Percentiles rank a stretch among this genome's conserved stretches.
These are phyloP conservation scores for Albophoma yamanashiensis DNA, from an alignment of 2,329 filamentous ascomycete genomes.

Conservation along the genomic window DNA sequence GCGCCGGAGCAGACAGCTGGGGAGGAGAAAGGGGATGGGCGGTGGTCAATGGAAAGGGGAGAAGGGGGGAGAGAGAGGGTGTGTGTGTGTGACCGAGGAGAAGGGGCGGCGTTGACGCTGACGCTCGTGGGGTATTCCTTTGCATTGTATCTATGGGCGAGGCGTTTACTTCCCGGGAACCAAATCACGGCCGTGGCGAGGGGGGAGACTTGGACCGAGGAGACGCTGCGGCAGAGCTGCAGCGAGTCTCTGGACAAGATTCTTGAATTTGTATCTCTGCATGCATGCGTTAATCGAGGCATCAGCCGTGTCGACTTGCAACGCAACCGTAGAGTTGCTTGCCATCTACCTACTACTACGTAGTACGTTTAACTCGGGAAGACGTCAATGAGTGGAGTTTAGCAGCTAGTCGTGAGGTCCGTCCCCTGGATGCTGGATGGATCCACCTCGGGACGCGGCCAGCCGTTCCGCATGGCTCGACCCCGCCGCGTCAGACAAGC, in stretches of 20 bases:
- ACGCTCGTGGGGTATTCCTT: not conserved
- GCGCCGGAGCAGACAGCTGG: not conserved
- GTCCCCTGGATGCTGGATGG: not conserved
- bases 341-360: too few species aligned
- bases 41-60: not conserved
- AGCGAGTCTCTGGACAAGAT: not conserved
- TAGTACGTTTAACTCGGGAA: too few species aligned
- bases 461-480: not conserved
- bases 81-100: not conserved
- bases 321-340: too few species aligned
- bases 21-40: not conserved
- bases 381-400: too few species aligned
- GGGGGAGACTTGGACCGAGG: not conserved
- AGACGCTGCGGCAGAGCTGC: not conserved
- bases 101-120: not conserved
- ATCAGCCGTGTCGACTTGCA: not conserved
- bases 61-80: not conserved
- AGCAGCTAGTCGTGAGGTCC: not conserved
- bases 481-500: not conserved
- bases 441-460: not conserved
- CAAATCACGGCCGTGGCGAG: not conserved
- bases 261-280: not conserved
- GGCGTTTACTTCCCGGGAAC: not conserved
- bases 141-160: conserved; percentile 1
- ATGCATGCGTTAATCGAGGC: not conserved